phyloP scores from a whole-genome alignment of 805 yeast genomes.

The Pichia paraexigua region DNA sequence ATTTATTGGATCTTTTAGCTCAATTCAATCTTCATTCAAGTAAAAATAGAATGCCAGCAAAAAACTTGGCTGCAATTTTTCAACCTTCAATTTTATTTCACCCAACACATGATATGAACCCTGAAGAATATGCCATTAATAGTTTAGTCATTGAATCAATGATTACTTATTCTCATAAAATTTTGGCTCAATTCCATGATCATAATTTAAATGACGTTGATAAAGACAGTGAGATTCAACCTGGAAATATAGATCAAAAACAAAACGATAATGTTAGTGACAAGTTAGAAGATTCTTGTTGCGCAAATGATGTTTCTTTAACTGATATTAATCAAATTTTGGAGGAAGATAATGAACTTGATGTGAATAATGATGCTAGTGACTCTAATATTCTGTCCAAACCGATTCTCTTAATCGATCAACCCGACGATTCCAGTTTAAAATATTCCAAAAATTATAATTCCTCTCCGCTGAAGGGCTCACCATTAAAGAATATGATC shows the following conservation, averaged over 20 bases:
- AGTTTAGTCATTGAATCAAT: conserved; percentile 82
- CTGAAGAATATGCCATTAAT: conserved; percentile 83
- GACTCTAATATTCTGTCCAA: not conserved
- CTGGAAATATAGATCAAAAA: too few relatives aligned
- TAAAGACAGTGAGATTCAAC: not conserved
- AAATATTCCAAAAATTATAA: not conserved
- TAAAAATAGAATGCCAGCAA: conserved; percentile 82
- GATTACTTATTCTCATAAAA: conserved; percentile 74
- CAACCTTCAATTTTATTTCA: conserved; percentile 95
- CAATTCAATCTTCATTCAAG: conserved; percentile 74
- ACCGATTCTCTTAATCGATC: not conserved
- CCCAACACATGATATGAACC: conserved; percentile 86
- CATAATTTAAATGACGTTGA: conserved; percentile 8
- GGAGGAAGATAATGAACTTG: not conserved
- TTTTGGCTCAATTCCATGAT: conserved; percentile 45
- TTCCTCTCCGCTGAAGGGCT: not conserved
- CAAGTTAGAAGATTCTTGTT: not conserved
- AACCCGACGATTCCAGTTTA: not conserved
- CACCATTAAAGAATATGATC: conserved; percentile 5
- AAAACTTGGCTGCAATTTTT: conserved; percentile 90
- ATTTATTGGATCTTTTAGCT: conserved; percentile 78
- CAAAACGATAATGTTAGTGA: not conserved
- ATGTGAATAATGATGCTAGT: not conserved
- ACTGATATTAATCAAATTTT: not conserved
- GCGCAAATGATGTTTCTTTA: not conserved